These are phyloP conservation scores for Cornus controversa DNA, from an alignment of 148 eudicot genomes.

Conservation along the genomic window DNA sequence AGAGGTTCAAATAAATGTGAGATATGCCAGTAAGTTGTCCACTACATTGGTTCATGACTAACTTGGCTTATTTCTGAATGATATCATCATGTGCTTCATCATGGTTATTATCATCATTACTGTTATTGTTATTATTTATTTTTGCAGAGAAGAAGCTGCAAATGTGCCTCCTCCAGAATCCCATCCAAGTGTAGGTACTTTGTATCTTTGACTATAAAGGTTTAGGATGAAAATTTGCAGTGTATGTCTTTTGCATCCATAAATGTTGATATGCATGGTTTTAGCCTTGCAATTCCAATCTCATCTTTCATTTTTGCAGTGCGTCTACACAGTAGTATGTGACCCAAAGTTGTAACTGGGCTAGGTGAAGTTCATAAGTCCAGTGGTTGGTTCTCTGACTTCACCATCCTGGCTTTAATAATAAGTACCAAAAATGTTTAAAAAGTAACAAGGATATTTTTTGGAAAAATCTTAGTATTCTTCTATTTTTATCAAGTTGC, in stretches of 20 bases:
- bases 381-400: neutral
- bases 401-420: neutral
- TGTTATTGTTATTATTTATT: neutral
- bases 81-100: neutral
- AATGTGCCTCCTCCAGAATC: slow-evolving; percentile 29
- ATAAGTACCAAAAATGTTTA: neutral
- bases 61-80: neutral
- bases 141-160: slow-evolving; percentile 27
- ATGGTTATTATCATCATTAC: too few species aligned
- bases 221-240: neutral
- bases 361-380: neutral
- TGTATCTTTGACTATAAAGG: neutral
- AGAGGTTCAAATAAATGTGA: slow-evolving; percentile 38
- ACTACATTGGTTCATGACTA: neutral
- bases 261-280: neutral
- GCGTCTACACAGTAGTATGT: neutral
- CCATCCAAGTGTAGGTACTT: slow-evolving; percentile 24
- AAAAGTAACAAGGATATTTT: neutral
- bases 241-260: neutral
- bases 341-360: neutral
- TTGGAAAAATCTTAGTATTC: neutral
- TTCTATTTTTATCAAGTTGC: neutral
- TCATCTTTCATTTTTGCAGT: neutral
- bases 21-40: slow-evolving; percentile 35
- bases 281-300: neutral